Evolutionary conservation across 192 early-diverging fungal species (phyloP), one percentile per base, ranked within the genome.

Genomic region (Piromyces finnis): DNA sequence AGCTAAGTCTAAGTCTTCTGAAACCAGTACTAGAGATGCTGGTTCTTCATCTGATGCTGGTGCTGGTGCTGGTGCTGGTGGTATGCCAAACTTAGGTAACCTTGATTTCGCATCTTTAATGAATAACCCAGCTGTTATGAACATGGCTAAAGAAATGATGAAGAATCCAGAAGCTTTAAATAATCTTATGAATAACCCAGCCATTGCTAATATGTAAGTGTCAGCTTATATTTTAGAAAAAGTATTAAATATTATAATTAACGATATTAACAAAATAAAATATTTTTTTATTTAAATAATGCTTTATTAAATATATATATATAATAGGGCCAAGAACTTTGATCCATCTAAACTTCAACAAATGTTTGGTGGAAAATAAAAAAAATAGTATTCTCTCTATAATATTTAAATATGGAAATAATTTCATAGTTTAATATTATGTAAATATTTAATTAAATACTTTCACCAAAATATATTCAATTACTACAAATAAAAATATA

Each of bases 71-170:
- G 85, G 86, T 81, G 85, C 84, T 83, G 89, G 88, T 79, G 93
- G 91, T 32, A 86, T 82, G 32, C 82, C 89, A 18, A 68, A 68
- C 51, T 68, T 68, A 68, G 91, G 92, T 30, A 92, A 92, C 68
- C 87, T 94, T 86, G 94, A 96, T 84, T 85, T 95, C 80, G 91
- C 87, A 17, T 87, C 92, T 78, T 87, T 98, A 87, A 87, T 97
- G 91, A 94, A 84, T 84, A 97, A 99, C 90, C 97, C 97, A 27
- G 92, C 92, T 29, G 87, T 99, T 80, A 98, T 98, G 96, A 88
- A 86, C 83, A 98, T 98, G 96, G 97, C 82, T 85, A 30, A 83
- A 29, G 35, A 82, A 37, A 88, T 89, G 86, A 89, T 89, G 88
- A 77, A 30, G 6, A 88, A 89, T 94, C 80, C 94, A 88, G 86